Evolutionary conservation across 495 filamentous ascomycete genomes (phyloP), one percentile per base, ranked within the genome.

Genomic region (Eremomyces bilateralis): DNA sequence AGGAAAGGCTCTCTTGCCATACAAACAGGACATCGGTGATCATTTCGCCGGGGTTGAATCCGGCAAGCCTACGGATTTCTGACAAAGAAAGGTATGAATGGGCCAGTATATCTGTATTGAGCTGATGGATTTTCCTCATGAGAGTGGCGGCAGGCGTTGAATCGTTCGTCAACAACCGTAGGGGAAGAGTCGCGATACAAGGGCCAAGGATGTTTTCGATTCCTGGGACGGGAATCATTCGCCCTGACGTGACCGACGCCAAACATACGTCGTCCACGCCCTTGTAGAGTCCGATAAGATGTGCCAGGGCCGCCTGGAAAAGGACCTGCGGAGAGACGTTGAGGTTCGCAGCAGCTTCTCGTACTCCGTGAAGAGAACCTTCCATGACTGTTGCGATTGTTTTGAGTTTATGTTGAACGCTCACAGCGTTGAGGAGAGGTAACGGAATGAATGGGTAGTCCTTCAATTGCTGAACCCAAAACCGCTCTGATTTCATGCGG

Each of bases 171-270:
- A 72, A 50, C 13, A 71, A 58, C 27, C 80, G 64, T 4, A 79
- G 56, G 3, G 80, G 80, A 0, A 82, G 50, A 0, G 75, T 70
- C 2, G 65, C 51, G 34, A 88, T 69, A 38, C 69, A 79, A 0
- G 80, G 81, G 0, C 80, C 80, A 34, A 78, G 49, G 15, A 81
- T 66, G 11, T 67, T 55, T 34, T 88, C 78, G 29, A 85, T 67
- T 0, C 62, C 63, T 3, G 59, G 37, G 5, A 84, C 42, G 1
- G 77, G 65, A 15, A 76, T 44, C 4, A 71, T 78, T 21, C 80
- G 60, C 3, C 81, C 81, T 19, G 81, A 85, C 20, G 70, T 68
- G 11, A 84, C 73, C 4, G 65, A 67, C 1, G 83, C 83, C 38
- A 90, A 70, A 3, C 70, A 61, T 4, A 82, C 61, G 48, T 91